phyloP scores from a whole-genome alignment of 768 basidiomycete species.

The Coprinellus aureogranulatus region DNA sequence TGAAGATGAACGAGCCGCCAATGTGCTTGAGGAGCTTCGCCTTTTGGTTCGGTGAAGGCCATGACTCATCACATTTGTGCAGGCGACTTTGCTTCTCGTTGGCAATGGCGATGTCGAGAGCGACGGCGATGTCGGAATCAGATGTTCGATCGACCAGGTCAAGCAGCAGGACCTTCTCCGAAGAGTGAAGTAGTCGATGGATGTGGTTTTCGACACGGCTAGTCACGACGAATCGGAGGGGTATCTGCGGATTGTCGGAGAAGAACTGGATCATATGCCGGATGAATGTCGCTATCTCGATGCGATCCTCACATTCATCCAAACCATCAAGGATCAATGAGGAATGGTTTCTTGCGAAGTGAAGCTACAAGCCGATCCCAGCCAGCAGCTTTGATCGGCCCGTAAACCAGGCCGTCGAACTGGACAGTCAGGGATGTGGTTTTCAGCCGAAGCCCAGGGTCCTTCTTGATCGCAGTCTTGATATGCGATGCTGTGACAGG shows the following conservation, averaged over 20 bases:
- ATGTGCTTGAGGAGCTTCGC: neutral
- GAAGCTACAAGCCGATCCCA: no score
- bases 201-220: neutral
- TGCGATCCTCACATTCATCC: conserved; percentile 15
- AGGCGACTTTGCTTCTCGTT: neutral
- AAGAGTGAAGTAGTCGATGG: no score
- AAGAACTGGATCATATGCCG: neutral
- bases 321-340: conserved; percentile 18
- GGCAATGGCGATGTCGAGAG: neutral
- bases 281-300: conserved; percentile 9
- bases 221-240: neutral
- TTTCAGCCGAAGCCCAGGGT: neutral
- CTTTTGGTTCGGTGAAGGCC: neutral
- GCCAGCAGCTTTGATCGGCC: no score
- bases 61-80: neutral
- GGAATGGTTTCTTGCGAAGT: neutral
- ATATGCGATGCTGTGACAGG: conserved; percentile 1
- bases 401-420: no score
- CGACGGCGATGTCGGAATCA: neutral
- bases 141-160: neutral
- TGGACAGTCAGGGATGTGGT: no score
- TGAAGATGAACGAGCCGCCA: neutral
- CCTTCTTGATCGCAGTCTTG: neutral
- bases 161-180: neutral
- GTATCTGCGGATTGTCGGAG: neutral